Evolutionary conservation across 1,284 basidiomycete genomes (phyloP).

Genomic region (Inonotus hispidus): DNA sequence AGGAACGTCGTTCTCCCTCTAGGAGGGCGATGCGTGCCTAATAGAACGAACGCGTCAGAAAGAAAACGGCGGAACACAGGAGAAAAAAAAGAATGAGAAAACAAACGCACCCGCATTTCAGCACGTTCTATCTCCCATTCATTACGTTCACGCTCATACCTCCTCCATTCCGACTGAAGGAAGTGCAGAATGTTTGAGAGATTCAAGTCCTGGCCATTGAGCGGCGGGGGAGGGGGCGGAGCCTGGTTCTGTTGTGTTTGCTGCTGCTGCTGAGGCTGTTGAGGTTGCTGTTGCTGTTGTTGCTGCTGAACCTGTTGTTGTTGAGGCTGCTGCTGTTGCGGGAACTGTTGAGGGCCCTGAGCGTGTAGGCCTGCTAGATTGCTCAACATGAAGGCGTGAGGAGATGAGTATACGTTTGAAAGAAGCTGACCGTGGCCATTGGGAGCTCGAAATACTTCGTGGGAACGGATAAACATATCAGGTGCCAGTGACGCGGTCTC

Average conservation of each 20-base stretch:
- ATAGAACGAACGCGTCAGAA: constrained; percentile 3
- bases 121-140: constrained; percentile 99
- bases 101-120: constrained; percentile 86
- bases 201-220: constrained; percentile 84
- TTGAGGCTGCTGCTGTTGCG: constrained; percentile 43
- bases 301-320: constrained; percentile 49
- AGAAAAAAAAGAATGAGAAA: constrained; percentile 25
- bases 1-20: constrained; percentile 93
- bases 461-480: constrained; percentile 1
- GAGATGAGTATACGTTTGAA: constrained; percentile 3
- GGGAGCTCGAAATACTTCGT: constrained; percentile 10
- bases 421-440: neutral
- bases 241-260: constrained; percentile 49
- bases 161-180: constrained; percentile 95
- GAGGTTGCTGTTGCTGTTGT: constrained; percentile 43
- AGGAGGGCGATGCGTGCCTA: constrained; percentile 96
- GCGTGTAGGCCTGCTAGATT: constrained; percentile 38
- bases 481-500: neutral
- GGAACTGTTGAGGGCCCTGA: constrained; percentile 38
- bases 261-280: constrained; percentile 47
- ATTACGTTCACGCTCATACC: constrained; percentile 95
- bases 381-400: constrained; percentile 38
- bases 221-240: constrained; percentile 67
- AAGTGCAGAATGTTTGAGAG: constrained; percentile 95
- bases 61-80: constrained; percentile 2